Evolutionary conservation across 2,329 filamentous ascomycete species (phyloP).

Genomic region (Byssoonygena ceratinophila): DNA sequence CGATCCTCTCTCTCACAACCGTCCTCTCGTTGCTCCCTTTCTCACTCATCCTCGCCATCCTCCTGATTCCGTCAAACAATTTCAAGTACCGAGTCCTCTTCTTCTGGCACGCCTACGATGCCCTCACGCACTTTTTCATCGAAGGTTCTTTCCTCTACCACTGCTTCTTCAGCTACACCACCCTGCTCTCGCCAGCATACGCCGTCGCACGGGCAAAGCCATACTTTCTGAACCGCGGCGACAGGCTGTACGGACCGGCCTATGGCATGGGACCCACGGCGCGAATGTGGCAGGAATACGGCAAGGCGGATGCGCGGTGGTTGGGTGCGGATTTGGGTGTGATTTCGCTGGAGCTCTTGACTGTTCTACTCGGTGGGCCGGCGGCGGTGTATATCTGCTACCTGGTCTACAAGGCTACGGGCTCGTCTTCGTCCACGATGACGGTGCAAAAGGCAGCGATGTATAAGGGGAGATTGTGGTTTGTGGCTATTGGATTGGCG

Average conservation of each 20-base stretch:
- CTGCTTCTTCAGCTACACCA: conserved; percentile 65
- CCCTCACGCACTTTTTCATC: conserved; percentile 79
- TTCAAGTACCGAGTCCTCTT: conserved; percentile 63
- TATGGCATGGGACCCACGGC: conserved; percentile 46
- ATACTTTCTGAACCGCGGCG: conserved; percentile 45
- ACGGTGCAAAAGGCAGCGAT: conserved; percentile 25
- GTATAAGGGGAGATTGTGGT: conserved; percentile 37
- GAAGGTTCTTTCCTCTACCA: conserved; percentile 89
- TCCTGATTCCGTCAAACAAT: conserved; percentile 44
- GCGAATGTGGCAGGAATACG: conserved; percentile 55
- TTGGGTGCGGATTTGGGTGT: conserved; percentile 49
- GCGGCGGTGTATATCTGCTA: conserved; percentile 49
- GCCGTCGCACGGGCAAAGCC: conserved; percentile 20
- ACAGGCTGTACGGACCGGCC: conserved; percentile 49
- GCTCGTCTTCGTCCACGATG: background rate
- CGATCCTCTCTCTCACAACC: conserved; percentile 45
- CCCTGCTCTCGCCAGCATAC: conserved; percentile 24
- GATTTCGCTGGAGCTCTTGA: conserved; percentile 51
- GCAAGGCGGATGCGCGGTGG: conserved; percentile 53
- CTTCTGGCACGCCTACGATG: conserved; percentile 91
- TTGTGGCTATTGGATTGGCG: conserved; percentile 49
- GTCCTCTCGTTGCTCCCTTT: conserved; percentile 45
- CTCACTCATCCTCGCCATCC: conserved; percentile 42
- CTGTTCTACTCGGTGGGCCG: conserved; percentile 50
- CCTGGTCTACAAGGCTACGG: conserved; percentile 31